phyloP scores from a whole-genome alignment of 805 yeast species.

The Sungouiozyma intestinalis region DNA sequence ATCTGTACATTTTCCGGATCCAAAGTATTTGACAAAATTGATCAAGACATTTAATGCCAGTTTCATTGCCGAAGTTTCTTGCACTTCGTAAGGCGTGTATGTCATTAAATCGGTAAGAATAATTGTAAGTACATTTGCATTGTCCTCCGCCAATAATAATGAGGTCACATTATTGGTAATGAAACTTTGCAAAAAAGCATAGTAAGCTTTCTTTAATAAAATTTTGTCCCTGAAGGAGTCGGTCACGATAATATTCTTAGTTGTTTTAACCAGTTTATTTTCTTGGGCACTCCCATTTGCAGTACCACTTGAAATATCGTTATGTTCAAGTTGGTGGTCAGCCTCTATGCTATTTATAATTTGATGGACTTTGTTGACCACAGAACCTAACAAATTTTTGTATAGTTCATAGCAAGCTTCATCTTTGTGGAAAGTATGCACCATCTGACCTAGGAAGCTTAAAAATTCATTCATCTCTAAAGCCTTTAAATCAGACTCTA shows the following conservation, averaged over 20 bases:
- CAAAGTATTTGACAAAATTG: constrained; percentile 52
- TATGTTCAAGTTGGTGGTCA: constrained; percentile 23
- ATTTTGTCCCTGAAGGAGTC: constrained; percentile 57
- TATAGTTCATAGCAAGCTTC: constrained; percentile 62
- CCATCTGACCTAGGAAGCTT: constrained; percentile 78
- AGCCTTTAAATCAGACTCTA: constrained; percentile 45
- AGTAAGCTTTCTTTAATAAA: constrained; percentile 57
- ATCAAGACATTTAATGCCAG: constrained; percentile 59
- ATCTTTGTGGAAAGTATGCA: constrained; percentile 63
- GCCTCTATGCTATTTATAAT: constrained; percentile 36
- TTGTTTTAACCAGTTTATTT: background rate
- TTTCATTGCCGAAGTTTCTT: constrained; percentile 58
- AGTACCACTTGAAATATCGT: background rate
- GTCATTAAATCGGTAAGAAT: constrained; percentile 55
- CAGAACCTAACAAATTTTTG: constrained; percentile 64
- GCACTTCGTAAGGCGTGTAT: constrained; percentile 46
- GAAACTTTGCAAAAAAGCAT: constrained; percentile 58
- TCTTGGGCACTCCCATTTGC: constrained; percentile 4
- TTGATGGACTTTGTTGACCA: constrained; percentile 51
- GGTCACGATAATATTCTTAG: constrained; percentile 34
- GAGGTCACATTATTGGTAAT: constrained; percentile 73
- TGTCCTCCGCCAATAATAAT: constrained; percentile 58
- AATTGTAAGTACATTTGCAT: constrained; percentile 47
- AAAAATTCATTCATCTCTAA: constrained; percentile 71
- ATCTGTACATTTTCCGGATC: constrained; percentile 59